Evolutionary conservation across 1,284 basidiomycete species (phyloP), one percentile per base, ranked within the genome.

Genomic region (Heliocybe sulcata): DNA sequence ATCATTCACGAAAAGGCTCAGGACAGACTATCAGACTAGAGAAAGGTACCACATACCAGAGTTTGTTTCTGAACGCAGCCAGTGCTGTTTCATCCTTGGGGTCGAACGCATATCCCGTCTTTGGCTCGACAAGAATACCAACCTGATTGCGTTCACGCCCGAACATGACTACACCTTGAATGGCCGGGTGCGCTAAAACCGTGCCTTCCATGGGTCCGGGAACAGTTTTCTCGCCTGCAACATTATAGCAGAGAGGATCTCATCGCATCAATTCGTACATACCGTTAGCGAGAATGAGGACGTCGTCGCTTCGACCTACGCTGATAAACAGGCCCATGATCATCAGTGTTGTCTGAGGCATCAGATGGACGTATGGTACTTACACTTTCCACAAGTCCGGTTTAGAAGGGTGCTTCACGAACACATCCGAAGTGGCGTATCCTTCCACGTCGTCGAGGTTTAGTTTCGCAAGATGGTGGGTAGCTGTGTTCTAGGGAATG

Each of bases 101-200:
- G 45, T 76, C 64, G 42, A 76, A 57, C 0, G 52, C 51, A 12
- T 63, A 22, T 10, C 47, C 63, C 0, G 56, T 31, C 0, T 56
- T 57, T 1, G 69, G 70, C 51, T 78, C 73, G 47, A 79, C 59
- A 35, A 78, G 63, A 27, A 75, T 57, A 1, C 77, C 76, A 4
- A 69, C 63, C 55, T 73, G 70, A 20, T 67, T 64, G 10, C 65
- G 69, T 16, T 63, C 69, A 1, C 69, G 60, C n/a, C 77, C 76
- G 23, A 77, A 79, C 60, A 79, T 65, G 29, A 75, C 54, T 9
- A 64, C 65, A 29, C 54, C 53, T 19, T 52, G 50, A 8, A 52
- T 26, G 10, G 16, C 3, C 10, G 50, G 31, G 22, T 35, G 23
- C 25, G 50, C 10, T 12, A 52, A 19, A 11, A 52, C 20, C 3